Base-by-base conservation (phyloP, 2,329 filamentous ascomycete genomes). In the Knoxdaviesia capensis region DNA sequence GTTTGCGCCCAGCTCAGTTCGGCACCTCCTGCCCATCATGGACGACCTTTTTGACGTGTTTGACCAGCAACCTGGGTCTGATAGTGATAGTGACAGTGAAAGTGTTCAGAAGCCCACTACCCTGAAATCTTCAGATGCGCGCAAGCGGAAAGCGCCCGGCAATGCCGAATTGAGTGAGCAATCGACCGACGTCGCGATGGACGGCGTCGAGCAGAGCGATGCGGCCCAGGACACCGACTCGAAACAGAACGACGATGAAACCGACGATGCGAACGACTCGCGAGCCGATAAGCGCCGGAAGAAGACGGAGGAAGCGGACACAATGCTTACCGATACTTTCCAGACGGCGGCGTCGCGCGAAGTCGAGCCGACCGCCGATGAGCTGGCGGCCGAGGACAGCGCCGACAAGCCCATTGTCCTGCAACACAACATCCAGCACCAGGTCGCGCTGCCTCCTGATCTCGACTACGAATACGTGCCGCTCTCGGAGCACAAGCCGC, bases 381-480 rank as follows among this genome's bases (percentile, higher is more conserved):
- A 44, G 28, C 40, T 41, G 33, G 39, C 41, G 6, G 34, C 34
- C 10, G 40, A 42, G 38, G 42, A 40, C 31, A 36, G 29, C 7
- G 42, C 32, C 7, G 80, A 86, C 31, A 66, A 75, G 39, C 74
- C 80, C 5, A 74, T 98, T 31, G 79, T 93, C 28, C 63, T 98
- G 41, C 88, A 85, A 39, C 92, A 98, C 64, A 94, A 98, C 64
- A 93, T 98, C 52, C 87, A 93, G 60, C 90, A 98, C 67, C 88
- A 98, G 62, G 90, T 96, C 51, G 84, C 90, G 8, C 68, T 98
- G 20, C 90, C 90, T 3, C 87, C 88, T 7, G 84, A 93, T 56
- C 82, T 92, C 43, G 84, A 92, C 61, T 93, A 93, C 64, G 80
- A 87, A 57, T 94, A 94, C 56, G 70, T 93, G 11, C 88, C 88